Conservation (phyloP, 2,329 filamentous ascomycete species). For the Metarhizium humberi region DNA sequence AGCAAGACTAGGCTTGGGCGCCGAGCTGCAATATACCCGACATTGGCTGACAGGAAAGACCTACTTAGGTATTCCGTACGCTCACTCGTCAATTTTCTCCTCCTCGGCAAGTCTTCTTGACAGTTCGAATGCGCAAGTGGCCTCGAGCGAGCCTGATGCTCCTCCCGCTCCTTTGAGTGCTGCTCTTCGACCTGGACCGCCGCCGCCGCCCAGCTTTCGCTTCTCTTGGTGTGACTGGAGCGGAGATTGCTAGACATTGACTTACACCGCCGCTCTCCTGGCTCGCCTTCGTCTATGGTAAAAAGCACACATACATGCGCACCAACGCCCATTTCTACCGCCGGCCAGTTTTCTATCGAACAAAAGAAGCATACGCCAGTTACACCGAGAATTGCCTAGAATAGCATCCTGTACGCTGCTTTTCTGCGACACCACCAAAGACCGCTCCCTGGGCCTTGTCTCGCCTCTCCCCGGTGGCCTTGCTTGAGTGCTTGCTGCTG, state of each 20-base stretch:
- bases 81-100: too few species aligned
- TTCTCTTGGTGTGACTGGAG: neutral
- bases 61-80: neutral
- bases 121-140: too few species aligned
- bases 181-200: neutral
- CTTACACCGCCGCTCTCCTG: conserved; percentile 5
- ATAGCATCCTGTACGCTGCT: neutral
- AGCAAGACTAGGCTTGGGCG: neutral
- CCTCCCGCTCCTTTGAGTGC: neutral
- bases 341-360: neutral
- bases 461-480: neutral
- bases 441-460: neutral
- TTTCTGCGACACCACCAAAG: neutral
- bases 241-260: conserved; percentile 5
- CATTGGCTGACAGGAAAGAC: neutral
- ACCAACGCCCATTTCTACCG: neutral
- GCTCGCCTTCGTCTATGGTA: neutral
- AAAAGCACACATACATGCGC: neutral
- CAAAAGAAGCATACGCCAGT: neutral
- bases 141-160: neutral
- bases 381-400: neutral
- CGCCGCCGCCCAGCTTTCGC: neutral
- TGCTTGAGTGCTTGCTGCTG: neutral
- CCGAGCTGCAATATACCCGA: neutral
- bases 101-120: too few species aligned